phyloP scores from a whole-genome alignment of 176 grass and related monocot genomes.

The Stipa capillata region DNA sequence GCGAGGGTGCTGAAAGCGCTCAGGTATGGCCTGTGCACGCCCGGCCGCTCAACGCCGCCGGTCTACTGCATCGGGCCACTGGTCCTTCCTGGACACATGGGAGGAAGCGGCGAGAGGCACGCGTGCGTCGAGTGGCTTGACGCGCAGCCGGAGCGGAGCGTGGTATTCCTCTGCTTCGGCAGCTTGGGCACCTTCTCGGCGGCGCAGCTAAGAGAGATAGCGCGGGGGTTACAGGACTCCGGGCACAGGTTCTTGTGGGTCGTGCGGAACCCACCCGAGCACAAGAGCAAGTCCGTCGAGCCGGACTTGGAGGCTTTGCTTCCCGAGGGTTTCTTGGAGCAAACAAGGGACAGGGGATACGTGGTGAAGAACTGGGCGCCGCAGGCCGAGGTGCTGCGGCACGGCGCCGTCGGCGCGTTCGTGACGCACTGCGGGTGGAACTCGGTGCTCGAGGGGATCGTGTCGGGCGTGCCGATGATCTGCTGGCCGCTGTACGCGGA shows the following conservation, averaged over 20 bases:
- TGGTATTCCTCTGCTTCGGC: constrained; percentile 45
- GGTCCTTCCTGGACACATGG: background rate
- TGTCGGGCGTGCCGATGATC: constrained; percentile 28
- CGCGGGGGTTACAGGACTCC: constrained; percentile 1
- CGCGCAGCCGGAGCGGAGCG: constrained; percentile 21
- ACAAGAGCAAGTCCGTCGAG: background rate
- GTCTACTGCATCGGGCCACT: constrained; percentile 6
- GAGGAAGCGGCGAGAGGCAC: background rate
- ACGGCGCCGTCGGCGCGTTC: constrained; percentile 13
- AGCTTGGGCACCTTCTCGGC: background rate
- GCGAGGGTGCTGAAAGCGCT: background rate
- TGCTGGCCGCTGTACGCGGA: constrained; percentile 42
- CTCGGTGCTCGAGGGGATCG: constrained; percentile 22
- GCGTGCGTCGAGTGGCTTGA: constrained; percentile 36
- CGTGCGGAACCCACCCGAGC: background rate
- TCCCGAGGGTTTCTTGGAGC: constrained; percentile 27
- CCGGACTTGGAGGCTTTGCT: background rate
- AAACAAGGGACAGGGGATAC: constrained; percentile 18
- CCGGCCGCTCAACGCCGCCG: background rate
- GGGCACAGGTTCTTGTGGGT: constrained; percentile 36
- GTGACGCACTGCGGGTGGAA: constrained; percentile 53
- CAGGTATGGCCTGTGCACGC: background rate
- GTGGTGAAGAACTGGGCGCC: constrained; percentile 16
- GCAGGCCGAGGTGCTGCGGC: background rate
- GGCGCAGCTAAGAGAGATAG: background rate